These are phyloP conservation scores for Babesia bovis DNA, from an alignment of 169 alveolate species.

Conservation along the genomic window DNA sequence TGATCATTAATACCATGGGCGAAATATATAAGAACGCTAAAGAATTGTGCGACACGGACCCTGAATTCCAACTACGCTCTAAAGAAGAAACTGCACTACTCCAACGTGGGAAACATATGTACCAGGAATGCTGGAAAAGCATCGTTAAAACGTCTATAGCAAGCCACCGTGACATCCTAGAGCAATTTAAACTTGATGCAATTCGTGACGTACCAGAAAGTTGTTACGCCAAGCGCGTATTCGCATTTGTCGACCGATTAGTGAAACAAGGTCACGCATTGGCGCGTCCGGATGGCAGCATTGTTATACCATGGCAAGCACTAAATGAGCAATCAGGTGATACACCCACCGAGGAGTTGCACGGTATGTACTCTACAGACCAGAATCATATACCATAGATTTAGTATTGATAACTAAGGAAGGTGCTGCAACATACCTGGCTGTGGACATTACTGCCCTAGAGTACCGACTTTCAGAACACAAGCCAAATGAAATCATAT, in stretches of 20 bases:
- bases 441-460: constrained; percentile 73
- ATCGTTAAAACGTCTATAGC: constrained; percentile 6
- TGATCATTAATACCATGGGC: constrained; percentile 33
- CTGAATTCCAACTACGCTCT: constrained; percentile 15
- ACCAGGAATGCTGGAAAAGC: constrained; percentile 36
- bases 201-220: constrained; percentile 57
- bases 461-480: constrained; percentile 60
- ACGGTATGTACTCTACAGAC: not conserved
- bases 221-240: constrained; percentile 38
- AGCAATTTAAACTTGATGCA: constrained; percentile 21
- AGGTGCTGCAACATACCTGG: constrained; percentile 72
- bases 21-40: constrained; percentile 37
- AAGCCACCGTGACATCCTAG: constrained; percentile 26
- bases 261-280: constrained; percentile 23
- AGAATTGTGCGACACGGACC: constrained; percentile 8
- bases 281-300: constrained; percentile 18
- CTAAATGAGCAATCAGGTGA: not conserved
- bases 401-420: constrained; percentile 58
- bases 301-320: not conserved
- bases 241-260: constrained; percentile 26
- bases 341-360: not conserved
- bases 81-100: constrained; percentile 43
- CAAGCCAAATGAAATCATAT: constrained; percentile 69
- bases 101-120: constrained; percentile 28
- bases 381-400: not conserved